Base-by-base conservation (phyloP, 441 rosid genomes). In the Macaranga tanarius region DNA sequence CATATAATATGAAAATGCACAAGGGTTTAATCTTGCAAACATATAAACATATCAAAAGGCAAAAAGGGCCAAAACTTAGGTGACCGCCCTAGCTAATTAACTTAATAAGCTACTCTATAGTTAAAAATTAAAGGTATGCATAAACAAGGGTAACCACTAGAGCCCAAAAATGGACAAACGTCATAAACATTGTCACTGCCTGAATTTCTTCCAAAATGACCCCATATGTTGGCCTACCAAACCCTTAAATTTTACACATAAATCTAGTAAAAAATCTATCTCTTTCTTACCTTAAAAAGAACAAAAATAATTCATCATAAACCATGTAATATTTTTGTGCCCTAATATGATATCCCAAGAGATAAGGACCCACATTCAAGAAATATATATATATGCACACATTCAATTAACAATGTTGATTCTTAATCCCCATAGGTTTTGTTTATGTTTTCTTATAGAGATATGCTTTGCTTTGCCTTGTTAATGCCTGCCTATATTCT, bases 401-500 rank as follows among this genome's bases (percentile, higher is more conserved):
- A 34, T 34, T 34, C 6, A 3, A 34, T 34, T 34, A 34, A 34
- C 38, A 34, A 34, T 34, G 38, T 3, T 34, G 38, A 34, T 34
- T 34, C 38, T 34, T 34, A 34, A 34, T 34, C 38, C 38, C 38
- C 38, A 42, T 42, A 23, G 60, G 61, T 47, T 22, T 75, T 45
- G 45, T 73, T 60, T 65, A 56, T 72, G 73, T 71, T 65, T 59
- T 31, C 58, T 9, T 42, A 42, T 42, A 26, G 47, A 67, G 31
- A 65, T 19, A 54, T 71, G 44, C 63, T 55, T 73, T 73, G 67
- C 60, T 69, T 65, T 67, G 72, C 76, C 76, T 82, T 59, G 84
- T 75, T 60, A 72, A 42, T 80, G 77, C 75, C 76, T 80, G 77
- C 75, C 76, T 57, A 34, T 74, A 67, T 20, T 56, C 42, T 73